Evolutionary conservation across 169 alveolate species (phyloP), one percentile per base, ranked within the genome.

Genomic region (Hammondia hammondi): DNA sequence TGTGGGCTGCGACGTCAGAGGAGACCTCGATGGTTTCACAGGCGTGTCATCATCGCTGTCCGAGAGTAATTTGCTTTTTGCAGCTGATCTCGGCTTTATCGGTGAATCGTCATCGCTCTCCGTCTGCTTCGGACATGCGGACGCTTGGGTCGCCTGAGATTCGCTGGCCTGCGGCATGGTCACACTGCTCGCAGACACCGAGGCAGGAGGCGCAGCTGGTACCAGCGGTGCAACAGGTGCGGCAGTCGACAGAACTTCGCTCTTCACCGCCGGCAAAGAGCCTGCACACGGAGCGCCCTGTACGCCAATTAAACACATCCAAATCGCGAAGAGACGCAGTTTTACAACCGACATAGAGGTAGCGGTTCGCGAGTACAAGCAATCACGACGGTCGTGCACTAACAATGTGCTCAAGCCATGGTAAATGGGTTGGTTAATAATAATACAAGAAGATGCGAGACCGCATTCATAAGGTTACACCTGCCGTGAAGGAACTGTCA

Each of bases 61-160:
- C 14, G 95, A 67, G 17, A 92, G 52, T 2, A 92, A 52, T 52
- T 71, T 84, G 93, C 92, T 92, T 57, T 85, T 92, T 71, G 77
- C 71, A 24, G 48, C 48, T 5, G 91, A 85, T n/a, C 84, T 88
- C 45, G 95, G 95, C 72, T 89, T 67, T 32, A 92, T 19, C 2
- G 95, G 95, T 6, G 95, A 92, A 46, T 92, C 95, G 57, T 92
- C 95, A 9, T 92, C 95, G 56, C 95, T 92, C 52, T 92, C 95
- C 29, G 67, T n/a, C 27, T 70, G 71, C 85, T 89, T 72, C 88
- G 67, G 92, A 17, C 24, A 32, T 14, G 48, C 12, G 19, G 87
- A 32, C 29, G 10, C 32, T n/a, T 77, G 56, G 56, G 43, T 39
- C 27, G 48, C 56, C 45, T 77, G 87, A 77, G 87, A 39, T 6